Percentiles rank a stretch among this genome's conserved stretches.
These are phyloP conservation scores for Ilex paraguariensis DNA, from an alignment of 305 asterid genomes.

Conservation along the genomic window DNA sequence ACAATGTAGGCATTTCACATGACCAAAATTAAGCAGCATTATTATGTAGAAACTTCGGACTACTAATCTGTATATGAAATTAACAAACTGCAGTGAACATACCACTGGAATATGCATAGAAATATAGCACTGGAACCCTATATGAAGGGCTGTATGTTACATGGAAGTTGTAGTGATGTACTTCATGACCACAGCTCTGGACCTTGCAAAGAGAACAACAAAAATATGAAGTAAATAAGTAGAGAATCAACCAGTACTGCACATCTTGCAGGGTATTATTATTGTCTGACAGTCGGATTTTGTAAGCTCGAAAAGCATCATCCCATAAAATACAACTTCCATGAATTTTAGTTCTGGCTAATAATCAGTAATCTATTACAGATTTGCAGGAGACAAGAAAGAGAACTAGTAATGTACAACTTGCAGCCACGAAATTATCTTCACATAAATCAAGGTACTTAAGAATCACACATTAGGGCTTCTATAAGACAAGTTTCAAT, in stretches of 20 bases:
- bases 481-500: not conserved
- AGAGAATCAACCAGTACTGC: not conserved
- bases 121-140: slow-evolving; percentile 83
- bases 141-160: slow-evolving; percentile 63
- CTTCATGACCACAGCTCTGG: slow-evolving; percentile 28
- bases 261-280: not conserved
- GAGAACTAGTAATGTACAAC: too few species aligned
- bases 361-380: too few species aligned
- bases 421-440: too few species aligned
- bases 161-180: slow-evolving; percentile 68
- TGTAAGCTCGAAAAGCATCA: too few species aligned
- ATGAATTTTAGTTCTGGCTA: too few species aligned
- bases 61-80: slow-evolving; percentile 5
- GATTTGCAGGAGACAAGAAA: not conserved
- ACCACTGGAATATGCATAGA: slow-evolving; percentile 76
- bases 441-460: not conserved
- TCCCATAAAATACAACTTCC: too few species aligned
- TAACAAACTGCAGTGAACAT: slow-evolving; percentile 20
- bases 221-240: not conserved
- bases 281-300: not conserved
- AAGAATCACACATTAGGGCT: not conserved
- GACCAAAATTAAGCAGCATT: not conserved
- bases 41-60: not conserved
- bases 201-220: slow-evolving; percentile 40
- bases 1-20: too few species aligned